Conservation (phyloP, 352 stramenopile genomes). For the Globisporangium nunn region DNA sequence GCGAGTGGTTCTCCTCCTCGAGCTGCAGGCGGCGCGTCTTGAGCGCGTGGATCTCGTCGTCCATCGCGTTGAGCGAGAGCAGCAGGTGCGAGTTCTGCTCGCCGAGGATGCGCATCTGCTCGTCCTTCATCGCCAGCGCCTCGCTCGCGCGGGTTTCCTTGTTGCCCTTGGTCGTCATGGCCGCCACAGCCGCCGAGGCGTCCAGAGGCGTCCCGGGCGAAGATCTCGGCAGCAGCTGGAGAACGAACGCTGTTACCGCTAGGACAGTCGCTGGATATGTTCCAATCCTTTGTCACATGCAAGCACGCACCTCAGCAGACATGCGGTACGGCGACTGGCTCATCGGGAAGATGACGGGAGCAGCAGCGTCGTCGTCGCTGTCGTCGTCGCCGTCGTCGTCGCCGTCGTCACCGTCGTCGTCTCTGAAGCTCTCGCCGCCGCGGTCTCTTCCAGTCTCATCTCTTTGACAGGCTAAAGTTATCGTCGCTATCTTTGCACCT, state of each 20-base stretch:
- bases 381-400: background rate
- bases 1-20: constrained; percentile 88
- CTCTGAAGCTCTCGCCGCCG: background rate
- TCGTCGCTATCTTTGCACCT: too few relatives aligned
- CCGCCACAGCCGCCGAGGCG: constrained; percentile 13
- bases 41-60: constrained; percentile 63
- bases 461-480: too few relatives aligned
- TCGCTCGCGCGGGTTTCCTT: constrained; percentile 87
- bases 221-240: background rate
- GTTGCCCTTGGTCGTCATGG: constrained; percentile 58
- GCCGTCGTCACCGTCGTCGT: background rate
- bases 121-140: constrained; percentile 94
- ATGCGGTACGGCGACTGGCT: constrained; percentile 11
- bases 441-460: too few relatives aligned
- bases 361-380: background rate
- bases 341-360: background rate
- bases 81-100: constrained; percentile 89
- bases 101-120: constrained; percentile 92
- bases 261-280: background rate
- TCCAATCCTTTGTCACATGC: background rate
- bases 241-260: background rate
- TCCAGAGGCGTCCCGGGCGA: background rate
- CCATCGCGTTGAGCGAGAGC: constrained; percentile 80
- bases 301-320: constrained; percentile 4
- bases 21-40: constrained; percentile 58